Percentiles rank a stretch among this genome's conserved stretches.
Conservation (phyloP, 2,329 filamentous ascomycete species). For the Metarhizium guizhouense region DNA sequence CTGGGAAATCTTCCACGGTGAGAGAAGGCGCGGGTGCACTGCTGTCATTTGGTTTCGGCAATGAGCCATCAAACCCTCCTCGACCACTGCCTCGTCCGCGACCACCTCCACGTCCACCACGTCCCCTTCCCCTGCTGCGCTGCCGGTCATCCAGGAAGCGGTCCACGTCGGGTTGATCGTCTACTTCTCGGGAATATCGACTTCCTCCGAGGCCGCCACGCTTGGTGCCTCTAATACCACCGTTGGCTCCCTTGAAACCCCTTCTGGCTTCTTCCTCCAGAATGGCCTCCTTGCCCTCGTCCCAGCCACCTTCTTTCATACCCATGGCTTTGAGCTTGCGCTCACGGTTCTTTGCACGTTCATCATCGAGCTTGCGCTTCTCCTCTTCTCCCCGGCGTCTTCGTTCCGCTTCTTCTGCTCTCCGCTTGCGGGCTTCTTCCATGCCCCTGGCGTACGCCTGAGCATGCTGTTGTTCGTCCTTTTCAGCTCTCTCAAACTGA, state of each 20-base stretch:
- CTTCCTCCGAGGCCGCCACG: slow-evolving; percentile 30
- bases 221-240: slow-evolving; percentile 29
- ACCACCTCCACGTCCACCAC: slow-evolving; percentile 24
- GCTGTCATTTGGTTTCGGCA: slow-evolving; percentile 7
- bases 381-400: slow-evolving; percentile 44
- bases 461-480: slow-evolving; percentile 47
- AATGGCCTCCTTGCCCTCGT: slow-evolving; percentile 44
- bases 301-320: slow-evolving; percentile 46
- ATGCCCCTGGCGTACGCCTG: slow-evolving; percentile 44
- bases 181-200: slow-evolving; percentile 29
- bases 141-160: slow-evolving; percentile 27
- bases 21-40: slow-evolving; percentile 13
- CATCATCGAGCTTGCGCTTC: slow-evolving; percentile 43
- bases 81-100: slow-evolving; percentile 23
- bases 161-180: slow-evolving; percentile 26
- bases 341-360: slow-evolving; percentile 51
- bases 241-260: slow-evolving; percentile 34
- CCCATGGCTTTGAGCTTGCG: slow-evolving; percentile 52
- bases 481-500: slow-evolving; percentile 49
- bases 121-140: slow-evolving; percentile 22
- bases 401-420: slow-evolving; percentile 43
- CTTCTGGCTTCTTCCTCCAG: slow-evolving; percentile 30
- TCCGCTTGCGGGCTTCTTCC: slow-evolving; percentile 44
- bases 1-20: slow-evolving; percentile 26
- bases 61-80: slow-evolving; percentile 7